These are phyloP conservation scores for Pilatotrama ljubarskyi DNA, from an alignment of 768 basidiomycete species.

Conservation along the genomic window DNA sequence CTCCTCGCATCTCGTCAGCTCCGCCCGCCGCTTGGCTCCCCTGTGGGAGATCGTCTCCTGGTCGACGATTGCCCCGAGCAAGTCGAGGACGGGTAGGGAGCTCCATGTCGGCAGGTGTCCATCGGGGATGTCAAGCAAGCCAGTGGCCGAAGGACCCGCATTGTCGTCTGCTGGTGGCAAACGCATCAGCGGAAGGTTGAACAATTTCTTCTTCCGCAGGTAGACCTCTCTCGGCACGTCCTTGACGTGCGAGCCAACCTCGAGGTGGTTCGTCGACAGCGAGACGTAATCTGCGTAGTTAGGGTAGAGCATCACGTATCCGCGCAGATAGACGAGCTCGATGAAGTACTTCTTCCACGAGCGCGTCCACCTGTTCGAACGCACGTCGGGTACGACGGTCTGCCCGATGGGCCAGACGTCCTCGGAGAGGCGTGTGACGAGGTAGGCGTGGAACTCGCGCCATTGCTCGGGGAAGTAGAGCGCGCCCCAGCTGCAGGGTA, in stretches of 20 bases:
- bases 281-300: conserved; percentile 73
- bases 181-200: conserved; percentile 70
- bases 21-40: conserved; percentile 33
- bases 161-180: conserved; percentile 34
- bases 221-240: conserved; percentile 46
- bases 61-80: conserved; percentile 39
- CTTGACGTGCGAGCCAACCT: conserved; percentile 80
- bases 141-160: conserved; percentile 22
- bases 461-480: conserved; percentile 89
- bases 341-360: conserved; percentile 93
- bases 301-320: conserved; percentile 88
- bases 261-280: conserved; percentile 88
- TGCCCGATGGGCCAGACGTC: conserved; percentile 37
- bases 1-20: conserved; percentile 27
- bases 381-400: conserved; percentile 67
- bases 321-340: conserved; percentile 77
- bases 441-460: conserved; percentile 83
- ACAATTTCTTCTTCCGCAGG: conserved; percentile 59
- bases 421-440: conserved; percentile 68
- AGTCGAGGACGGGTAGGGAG: conserved; percentile 66
- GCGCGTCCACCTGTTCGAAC: conserved; percentile 77
- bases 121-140: conserved; percentile 62
- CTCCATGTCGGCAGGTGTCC: conserved; percentile 51
- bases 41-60: conserved; percentile 33
- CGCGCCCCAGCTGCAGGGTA: conserved; percentile 92